A percentile compares a stretch with the other conserved stretches of the same genome.
These are phyloP conservation scores for Cenchrus fungigraminus DNA, from an alignment of 176 grass and related monocot species.

Conservation along the genomic window DNA sequence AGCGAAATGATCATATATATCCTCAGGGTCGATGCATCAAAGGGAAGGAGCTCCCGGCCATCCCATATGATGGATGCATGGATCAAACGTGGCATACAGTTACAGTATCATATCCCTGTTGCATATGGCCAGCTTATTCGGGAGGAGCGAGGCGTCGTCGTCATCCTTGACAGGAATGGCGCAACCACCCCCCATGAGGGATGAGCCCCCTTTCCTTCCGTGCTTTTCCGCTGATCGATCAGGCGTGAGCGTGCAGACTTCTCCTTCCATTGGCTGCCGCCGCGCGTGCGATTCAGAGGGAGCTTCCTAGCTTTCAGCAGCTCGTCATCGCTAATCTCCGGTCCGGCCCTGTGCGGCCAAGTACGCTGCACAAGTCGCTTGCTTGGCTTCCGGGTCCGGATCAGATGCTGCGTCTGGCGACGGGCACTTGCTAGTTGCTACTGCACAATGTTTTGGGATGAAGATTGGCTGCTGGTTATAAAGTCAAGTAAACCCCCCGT, in stretches of 20 bases:
- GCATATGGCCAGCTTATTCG: constrained; percentile 38
- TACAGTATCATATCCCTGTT: not conserved
- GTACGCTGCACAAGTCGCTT: no score
- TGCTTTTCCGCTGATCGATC: not conserved
- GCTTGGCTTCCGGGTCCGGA: not conserved
- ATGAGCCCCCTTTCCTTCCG: not conserved
- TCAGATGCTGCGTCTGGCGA: not conserved
- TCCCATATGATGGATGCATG: no score
- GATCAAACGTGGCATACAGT: no score
- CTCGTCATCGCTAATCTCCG: no score
- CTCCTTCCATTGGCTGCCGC: constrained; percentile 18
- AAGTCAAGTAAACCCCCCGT: not conserved
- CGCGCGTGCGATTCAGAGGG: constrained; percentile 17
- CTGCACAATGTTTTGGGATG: no score
- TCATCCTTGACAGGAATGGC: constrained; percentile 41
- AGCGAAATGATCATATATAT: not conserved
- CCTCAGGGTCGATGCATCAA: constrained; percentile 18
- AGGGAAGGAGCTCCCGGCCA: no score
- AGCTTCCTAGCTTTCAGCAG: not conserved
- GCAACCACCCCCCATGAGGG: constrained; percentile 39
- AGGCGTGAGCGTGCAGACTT: constrained; percentile 12
- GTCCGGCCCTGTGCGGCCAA: no score
- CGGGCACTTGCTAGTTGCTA: no score
- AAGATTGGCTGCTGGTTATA: not conserved
- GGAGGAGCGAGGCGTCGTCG: constrained; percentile 18